Conservation (phyloP, 306 rosid genomes). For the Gleditsia sinensis region DNA sequence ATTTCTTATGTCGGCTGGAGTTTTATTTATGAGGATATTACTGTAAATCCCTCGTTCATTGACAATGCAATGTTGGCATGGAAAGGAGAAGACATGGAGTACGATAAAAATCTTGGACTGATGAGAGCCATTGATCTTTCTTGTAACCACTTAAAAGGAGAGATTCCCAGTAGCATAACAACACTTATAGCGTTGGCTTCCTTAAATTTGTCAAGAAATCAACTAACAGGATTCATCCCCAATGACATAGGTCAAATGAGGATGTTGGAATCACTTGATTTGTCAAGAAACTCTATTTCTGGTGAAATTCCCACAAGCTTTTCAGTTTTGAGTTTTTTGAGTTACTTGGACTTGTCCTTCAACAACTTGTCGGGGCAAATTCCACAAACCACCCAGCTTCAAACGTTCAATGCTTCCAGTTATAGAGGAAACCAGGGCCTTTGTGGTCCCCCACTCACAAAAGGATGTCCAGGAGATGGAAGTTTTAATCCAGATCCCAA, state of each 20-base stretch:
- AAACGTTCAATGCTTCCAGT: slow-evolving; percentile 28
- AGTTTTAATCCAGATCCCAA: background rate
- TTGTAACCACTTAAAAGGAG: too few species aligned
- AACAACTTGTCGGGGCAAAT: slow-evolving; percentile 25
- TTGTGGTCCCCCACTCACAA: slow-evolving; percentile 32
- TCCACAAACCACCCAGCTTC: slow-evolving; percentile 27
- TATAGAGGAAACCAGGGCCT: slow-evolving; percentile 27
- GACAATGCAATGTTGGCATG: background rate
- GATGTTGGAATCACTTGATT: background rate
- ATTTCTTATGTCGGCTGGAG: too few species aligned
- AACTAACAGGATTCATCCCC: slow-evolving; percentile 35
- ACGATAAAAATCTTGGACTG: slow-evolving; percentile 30
- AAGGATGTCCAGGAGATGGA: background rate
- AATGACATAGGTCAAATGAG: slow-evolving; percentile 30
- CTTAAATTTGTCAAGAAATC: slow-evolving; percentile 39
- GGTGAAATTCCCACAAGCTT: too few species aligned
- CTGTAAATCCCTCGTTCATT: background rate
- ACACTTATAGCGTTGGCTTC: slow-evolving; percentile 25
- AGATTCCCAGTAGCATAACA: slow-evolving; percentile 18
- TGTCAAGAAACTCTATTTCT: too few species aligned
- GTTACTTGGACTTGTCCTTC: slow-evolving; percentile 31
- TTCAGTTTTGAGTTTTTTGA: slow-evolving; percentile 1
- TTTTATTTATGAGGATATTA: too few species aligned
- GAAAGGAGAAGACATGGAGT: slow-evolving; percentile 41
- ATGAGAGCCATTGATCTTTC: too few species aligned